Evolutionary conservation across 805 yeast genomes (phyloP), one percentile per base, ranked within the genome.

Genomic region (Kockiozyma suomiensis): DNA sequence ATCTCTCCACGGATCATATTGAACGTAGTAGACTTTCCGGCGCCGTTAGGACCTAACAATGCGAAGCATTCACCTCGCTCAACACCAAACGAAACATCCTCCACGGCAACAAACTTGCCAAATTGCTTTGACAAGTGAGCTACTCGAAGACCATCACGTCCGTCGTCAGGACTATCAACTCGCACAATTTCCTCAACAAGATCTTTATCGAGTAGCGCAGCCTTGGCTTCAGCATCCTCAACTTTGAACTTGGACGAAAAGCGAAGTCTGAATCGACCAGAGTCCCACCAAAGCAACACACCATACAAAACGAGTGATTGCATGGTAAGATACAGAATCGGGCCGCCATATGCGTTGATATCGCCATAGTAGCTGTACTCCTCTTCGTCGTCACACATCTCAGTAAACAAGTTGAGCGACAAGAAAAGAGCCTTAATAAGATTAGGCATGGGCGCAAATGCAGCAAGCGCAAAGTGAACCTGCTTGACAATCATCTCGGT

Each of bases 1-100:
- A 70, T 62, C 47, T 73, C 76, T 5, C 76, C 76, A n/a, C 76
- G 69, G 54, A 73, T 70, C 74, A 73, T 71, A 60, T 72, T 72
- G 61, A 73, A 72, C 6, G 71, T 69, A 5, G 76, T 74, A 4
- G 76, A 72, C 56, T 73, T 73, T 19, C 76, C 76, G 1, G 76
- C 76, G 46, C 76, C 76, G 55, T 73, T 73, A 12, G 76, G 76
- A 0, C 76, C 76, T 17, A 73, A 68, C 43, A 73, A 63, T 2
- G 74, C 76, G 66, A 73, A 74, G 47, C 73, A 68, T 47, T 74
- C 76, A 13, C 71, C 71, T 8, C 67, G 65, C 40, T 56, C 56
- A 26, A 73, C 74, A 4, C 72, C 74, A 59, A 72, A 74, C 15
- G 74, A 67, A n/a, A 74, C 72, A 55, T 73, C 74, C 13, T 72